Evolutionary conservation across 805 yeast genomes (phyloP).

Genomic region (Cyberlindnera nakhonratchasimensis): DNA sequence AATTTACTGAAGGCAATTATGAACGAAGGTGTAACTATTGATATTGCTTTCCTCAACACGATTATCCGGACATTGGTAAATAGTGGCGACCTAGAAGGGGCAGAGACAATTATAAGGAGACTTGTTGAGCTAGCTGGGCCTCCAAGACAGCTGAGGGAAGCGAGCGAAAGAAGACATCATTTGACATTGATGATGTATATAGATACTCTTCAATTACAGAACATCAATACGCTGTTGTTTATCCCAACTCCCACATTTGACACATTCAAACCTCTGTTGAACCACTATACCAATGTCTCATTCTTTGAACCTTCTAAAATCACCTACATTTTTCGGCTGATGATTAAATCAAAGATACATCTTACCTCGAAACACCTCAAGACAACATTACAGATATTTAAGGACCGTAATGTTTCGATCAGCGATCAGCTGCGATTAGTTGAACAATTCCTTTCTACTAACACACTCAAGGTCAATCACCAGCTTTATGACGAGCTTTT

Average conservation of each 20-base stretch:
- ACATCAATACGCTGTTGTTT: conserved; percentile 1
- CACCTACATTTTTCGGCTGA: conserved; percentile 2
- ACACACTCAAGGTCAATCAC: not conserved
- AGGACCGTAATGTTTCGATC: conserved; percentile 1
- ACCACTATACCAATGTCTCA: conserved; percentile 4
- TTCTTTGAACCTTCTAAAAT: conserved; percentile 9
- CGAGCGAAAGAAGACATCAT: conserved; percentile 9
- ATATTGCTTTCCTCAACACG: conserved; percentile 10
- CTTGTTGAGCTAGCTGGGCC: not conserved
- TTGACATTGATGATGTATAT: conserved; percentile 8
- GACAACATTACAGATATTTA: conserved; percentile 1
- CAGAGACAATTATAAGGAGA: conserved; percentile 5
- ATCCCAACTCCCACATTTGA: conserved; percentile 14
- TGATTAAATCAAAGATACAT: conserved; percentile 1
- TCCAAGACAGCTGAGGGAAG: not conserved
- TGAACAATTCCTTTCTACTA: not conserved
- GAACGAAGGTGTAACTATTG: conserved; percentile 12
- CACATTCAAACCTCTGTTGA: conserved; percentile 18
- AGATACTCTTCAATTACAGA: conserved; percentile 12
- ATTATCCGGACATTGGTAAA: conserved; percentile 9
- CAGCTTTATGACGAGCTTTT: conserved; percentile 4
- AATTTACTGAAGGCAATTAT: conserved; percentile 4
- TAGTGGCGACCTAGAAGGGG: conserved; percentile 8
- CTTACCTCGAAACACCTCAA: conserved; percentile 2
- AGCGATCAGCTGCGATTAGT: conserved; percentile 4